These are phyloP conservation scores for Picocystis salinarum DNA, from an alignment of 139 green algal genomes.

Conservation along the genomic window DNA sequence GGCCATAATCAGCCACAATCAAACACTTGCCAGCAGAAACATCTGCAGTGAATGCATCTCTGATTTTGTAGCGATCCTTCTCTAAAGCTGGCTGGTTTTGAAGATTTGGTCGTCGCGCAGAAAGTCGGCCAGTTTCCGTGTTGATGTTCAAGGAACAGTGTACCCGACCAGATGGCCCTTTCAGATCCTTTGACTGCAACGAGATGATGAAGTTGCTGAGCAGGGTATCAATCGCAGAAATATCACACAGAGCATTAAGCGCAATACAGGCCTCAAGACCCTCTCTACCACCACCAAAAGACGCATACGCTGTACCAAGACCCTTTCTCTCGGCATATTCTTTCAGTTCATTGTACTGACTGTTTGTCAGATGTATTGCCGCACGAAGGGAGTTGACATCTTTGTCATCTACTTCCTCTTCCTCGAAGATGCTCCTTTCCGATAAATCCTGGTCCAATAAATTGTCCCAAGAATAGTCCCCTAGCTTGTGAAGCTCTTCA, in stretches of 20 bases:
- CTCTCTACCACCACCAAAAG: slow-evolving; percentile 36
- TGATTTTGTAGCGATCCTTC: slow-evolving; percentile 87
- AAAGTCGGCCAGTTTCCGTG: slow-evolving; percentile 90
- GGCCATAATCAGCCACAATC: slow-evolving; percentile 93
- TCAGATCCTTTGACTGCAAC: slow-evolving; percentile 41
- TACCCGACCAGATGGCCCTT: slow-evolving; percentile 29
- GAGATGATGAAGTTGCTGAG: slow-evolving; percentile 85
- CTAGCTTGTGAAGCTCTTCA: slow-evolving; percentile 22
- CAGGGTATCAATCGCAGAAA: slow-evolving; percentile 82
- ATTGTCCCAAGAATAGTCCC: slow-evolving; percentile 5
- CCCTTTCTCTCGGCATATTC: slow-evolving; percentile 22
- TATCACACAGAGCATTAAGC: slow-evolving; percentile 11
- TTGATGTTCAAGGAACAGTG: slow-evolving; percentile 98
- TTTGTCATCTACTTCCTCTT: not conserved
- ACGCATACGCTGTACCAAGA: slow-evolving; percentile 52
- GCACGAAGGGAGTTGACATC: not conserved
- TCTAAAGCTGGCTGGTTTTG: slow-evolving; percentile 97
- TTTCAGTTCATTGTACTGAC: slow-evolving; percentile 17
- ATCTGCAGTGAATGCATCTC: slow-evolving; percentile 68
- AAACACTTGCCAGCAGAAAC: slow-evolving; percentile 43
- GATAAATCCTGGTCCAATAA: slow-evolving; percentile 6
- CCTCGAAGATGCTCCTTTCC: too few relatives aligned
- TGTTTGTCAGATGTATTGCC: slow-evolving; percentile 7
- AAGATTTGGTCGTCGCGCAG: slow-evolving; percentile 72
- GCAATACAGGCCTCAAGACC: slow-evolving; percentile 64